A percentile compares a stretch with the other conserved stretches of the same genome.
phyloP scores from a whole-genome alignment of 2,329 filamentous ascomycete genomes.

The Colletotrichum lini region DNA sequence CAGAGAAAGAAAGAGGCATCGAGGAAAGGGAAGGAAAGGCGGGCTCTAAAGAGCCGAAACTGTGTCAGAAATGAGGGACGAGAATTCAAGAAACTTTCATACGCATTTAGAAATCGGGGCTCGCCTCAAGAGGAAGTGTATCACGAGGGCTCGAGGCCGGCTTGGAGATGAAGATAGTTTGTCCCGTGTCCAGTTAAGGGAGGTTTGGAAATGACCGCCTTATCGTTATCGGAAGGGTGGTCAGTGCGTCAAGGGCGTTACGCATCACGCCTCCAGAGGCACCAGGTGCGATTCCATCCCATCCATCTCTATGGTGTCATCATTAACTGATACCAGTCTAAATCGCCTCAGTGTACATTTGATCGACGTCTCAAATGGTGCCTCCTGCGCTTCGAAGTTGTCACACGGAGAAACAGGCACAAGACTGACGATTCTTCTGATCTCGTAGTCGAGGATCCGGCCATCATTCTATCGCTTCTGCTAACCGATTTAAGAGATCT shows the following conservation, averaged over 20 bases:
- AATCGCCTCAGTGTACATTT: neutral
- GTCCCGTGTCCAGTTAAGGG: constrained; percentile 29
- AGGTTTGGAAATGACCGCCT: constrained; percentile 25
- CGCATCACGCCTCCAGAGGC: neutral
- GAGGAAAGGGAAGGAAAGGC: constrained; percentile 35
- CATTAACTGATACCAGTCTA: neutral
- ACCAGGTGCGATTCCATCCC: too few species aligned
- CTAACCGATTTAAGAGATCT: too few species aligned
- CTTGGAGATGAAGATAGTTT: constrained; percentile 19
- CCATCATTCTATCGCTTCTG: too few species aligned
- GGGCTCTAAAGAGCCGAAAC: constrained; percentile 17
- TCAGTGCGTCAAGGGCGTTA: constrained; percentile 11
- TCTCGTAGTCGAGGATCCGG: too few species aligned
- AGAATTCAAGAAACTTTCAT: constrained; percentile 28
- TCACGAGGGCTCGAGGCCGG: constrained; percentile 9
- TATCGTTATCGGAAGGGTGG: constrained; percentile 36
- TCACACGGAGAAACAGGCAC: too few species aligned
- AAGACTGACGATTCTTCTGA: too few species aligned
- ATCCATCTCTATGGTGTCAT: neutral
- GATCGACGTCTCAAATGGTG: too few species aligned
- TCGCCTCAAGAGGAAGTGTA: constrained; percentile 1
- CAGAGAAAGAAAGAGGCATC: constrained; percentile 33
- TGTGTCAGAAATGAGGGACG: constrained; percentile 33
- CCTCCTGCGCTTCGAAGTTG: too few species aligned
- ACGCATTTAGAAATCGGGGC: neutral